Conservation (phyloP, 208 protist genomes). For the Leptomonas seymouri region DNA sequence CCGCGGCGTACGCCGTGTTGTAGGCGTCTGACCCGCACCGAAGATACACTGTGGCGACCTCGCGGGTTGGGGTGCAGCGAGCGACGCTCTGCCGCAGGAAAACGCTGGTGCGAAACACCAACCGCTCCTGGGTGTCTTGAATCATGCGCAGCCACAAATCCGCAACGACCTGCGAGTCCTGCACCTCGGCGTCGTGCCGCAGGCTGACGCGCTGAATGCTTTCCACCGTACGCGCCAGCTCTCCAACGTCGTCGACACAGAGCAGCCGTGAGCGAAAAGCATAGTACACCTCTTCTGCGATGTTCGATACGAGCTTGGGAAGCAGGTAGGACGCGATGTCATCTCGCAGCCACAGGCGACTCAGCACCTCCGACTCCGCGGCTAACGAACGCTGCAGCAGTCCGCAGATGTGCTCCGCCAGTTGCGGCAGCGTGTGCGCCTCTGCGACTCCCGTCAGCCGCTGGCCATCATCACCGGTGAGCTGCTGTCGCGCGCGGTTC, state of each 20-base stretch:
- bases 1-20: background rate
- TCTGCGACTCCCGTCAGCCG: constrained; percentile 24
- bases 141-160: constrained; percentile 75
- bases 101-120: constrained; percentile 84
- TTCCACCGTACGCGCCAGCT: constrained; percentile 71
- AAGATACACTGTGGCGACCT: constrained; percentile 48
- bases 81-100: constrained; percentile 70
- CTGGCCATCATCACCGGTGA: background rate
- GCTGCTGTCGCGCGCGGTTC: background rate
- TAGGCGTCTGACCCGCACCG: constrained; percentile 29
- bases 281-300: constrained; percentile 79
- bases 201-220: constrained; percentile 61
- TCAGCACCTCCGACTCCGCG: constrained; percentile 59
- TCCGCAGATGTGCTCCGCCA: constrained; percentile 55
- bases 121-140: constrained; percentile 86
- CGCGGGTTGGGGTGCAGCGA: constrained; percentile 39
- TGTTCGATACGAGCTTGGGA: constrained; percentile 54
- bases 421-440: constrained; percentile 43
- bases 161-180: constrained; percentile 46
- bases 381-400: constrained; percentile 64
- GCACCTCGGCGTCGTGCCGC: constrained; percentile 33
- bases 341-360: constrained; percentile 77
- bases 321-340: constrained; percentile 62
- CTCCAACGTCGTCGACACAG: constrained; percentile 73
- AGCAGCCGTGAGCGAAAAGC: constrained; percentile 82